Percentiles rank a stretch among this genome's conserved stretches.
phyloP scores from a whole-genome alignment of 1,284 basidiomycete genomes.

The Sporisorium sorghi region DNA sequence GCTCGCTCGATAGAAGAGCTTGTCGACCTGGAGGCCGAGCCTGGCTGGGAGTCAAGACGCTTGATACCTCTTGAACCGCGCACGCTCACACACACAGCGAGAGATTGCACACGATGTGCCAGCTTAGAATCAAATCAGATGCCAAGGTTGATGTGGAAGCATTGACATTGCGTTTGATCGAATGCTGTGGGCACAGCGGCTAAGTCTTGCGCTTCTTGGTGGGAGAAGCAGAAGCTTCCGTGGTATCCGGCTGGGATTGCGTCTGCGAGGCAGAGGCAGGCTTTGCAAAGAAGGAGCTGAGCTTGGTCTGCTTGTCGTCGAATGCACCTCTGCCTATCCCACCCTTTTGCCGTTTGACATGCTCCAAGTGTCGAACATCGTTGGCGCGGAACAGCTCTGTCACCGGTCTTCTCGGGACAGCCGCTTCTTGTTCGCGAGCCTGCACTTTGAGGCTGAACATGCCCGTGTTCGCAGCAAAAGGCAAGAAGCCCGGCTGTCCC shows the following conservation, averaged over 20 bases:
- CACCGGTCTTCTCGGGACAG: not conserved
- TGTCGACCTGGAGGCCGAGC: too few species aligned
- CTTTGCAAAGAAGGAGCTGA: conserved; percentile 35
- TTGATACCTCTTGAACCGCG: too few species aligned
- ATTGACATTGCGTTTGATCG: too few species aligned
- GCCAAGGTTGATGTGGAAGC: too few species aligned
- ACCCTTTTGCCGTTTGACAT: conserved; percentile 43
- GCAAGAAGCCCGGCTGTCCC: conserved; percentile 29
- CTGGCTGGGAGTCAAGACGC: too few species aligned
- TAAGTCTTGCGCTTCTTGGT: conserved; percentile 34
- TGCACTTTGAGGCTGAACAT: conserved; percentile 50
- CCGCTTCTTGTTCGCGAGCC: not conserved
- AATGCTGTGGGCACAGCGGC: too few species aligned
- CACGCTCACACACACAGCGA: too few species aligned
- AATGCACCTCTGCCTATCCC: conserved; percentile 39
- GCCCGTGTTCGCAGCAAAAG: conserved; percentile 57
- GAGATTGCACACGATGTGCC: too few species aligned
- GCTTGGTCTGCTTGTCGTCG: conserved; percentile 34
- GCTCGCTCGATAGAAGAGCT: too few species aligned
- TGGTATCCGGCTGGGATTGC: not conserved
- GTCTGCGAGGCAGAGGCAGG: not conserved
- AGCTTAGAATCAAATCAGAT: too few species aligned
- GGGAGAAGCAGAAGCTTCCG: not conserved
- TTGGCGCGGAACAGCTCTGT: conserved; percentile 43
- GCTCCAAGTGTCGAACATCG: conserved; percentile 31